Evolutionary conservation across 2,329 filamentous ascomycete species (phyloP), one percentile per base, ranked within the genome.

Genomic region (Orbilia oligospora): DNA sequence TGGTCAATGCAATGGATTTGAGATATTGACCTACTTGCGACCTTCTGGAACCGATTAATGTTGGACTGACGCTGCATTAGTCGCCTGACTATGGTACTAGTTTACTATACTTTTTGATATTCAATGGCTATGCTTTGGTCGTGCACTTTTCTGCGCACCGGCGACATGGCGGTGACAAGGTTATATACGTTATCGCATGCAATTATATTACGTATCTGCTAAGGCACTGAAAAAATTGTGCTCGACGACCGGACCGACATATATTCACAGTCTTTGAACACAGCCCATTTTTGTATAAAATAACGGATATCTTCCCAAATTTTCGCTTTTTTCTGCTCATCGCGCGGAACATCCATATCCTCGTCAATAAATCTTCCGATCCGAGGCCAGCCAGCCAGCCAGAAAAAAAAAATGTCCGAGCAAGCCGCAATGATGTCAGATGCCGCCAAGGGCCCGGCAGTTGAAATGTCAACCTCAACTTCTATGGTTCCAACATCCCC

Each of bases 351-450:
- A 2, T 44, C 36, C 36, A 27, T 1, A 1, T 44, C n/a, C 53
- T 22, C n/a, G 27, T 4, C 49, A 51, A 33, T 10, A 48, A 69
- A 48, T 41, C 33, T 18, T 24, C 14, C 66, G 18, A 36, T n/a
- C n/a, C n/a, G n/a, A n/a, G n/a, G n/a, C n/a, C n/a, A n/a, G n/a
- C n/a, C n/a, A n/a, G n/a, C n/a, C n/a, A 24, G 27, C 27, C 27
- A 22, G 9, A n/a, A 46, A 14, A 41, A 1, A 12, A 69, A 69
- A 61, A 69, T 69, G 66, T 69, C 66, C 51, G 66, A 69, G 16
- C 55, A 55, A 56, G 30, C 65, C 46, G 30, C 61, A 49, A 61
- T 53, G 51, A 56, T 65, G 58, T 44, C 27, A 41, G 63, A 55
- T 14, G n/a, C 20, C 36, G 56, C 56, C 56, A 61, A 61, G 36